Evolutionary conservation across 75 land plant species (phyloP).

Genomic region (Chamaecyparis obtusa): DNA sequence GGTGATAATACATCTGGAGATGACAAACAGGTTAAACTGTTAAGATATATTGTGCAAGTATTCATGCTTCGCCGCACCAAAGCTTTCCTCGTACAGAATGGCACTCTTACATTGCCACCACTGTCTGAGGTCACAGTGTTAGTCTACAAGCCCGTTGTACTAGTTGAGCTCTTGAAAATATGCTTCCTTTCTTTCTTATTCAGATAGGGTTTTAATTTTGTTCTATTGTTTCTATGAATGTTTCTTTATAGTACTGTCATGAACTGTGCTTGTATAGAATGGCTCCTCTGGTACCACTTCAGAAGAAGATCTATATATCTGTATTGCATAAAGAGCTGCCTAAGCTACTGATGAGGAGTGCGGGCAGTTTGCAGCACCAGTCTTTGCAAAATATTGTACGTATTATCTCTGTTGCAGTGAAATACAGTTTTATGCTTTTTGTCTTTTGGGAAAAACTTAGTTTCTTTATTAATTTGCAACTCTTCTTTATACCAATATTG

Average conservation of each 20-base stretch:
- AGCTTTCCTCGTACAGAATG: slow-evolving; percentile 60
- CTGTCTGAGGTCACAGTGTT: slow-evolving; percentile 87
- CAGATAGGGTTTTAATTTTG: background rate
- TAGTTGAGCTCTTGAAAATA: background rate
- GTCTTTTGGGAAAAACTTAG: background rate
- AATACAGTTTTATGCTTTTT: background rate
- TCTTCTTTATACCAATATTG: background rate
- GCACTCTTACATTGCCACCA: slow-evolving; percentile 68
- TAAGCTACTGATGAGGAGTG: slow-evolving; percentile 45
- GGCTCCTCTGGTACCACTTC: slow-evolving; percentile 67
- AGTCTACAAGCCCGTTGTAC: slow-evolving; percentile 16
- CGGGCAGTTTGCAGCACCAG: slow-evolving; percentile 47
- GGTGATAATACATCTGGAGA: slow-evolving; percentile 12
- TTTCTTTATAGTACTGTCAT: background rate
- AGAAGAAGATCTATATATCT: slow-evolving; percentile 82
- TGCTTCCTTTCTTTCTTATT: background rate
- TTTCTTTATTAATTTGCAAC: background rate
- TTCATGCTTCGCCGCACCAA: slow-evolving; percentile 95
- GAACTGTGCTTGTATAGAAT: slow-evolving; percentile 39
- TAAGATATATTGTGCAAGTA: slow-evolving; percentile 59
- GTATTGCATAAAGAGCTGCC: slow-evolving; percentile 82
- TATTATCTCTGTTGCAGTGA: slow-evolving; percentile 2
- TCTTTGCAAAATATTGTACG: slow-evolving; percentile 86
- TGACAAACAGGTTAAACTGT: slow-evolving; percentile 31
- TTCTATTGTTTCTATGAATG: background rate